phyloP scores from a whole-genome alignment of 2,329 filamentous ascomycete species.

The Botrytis squamosa region DNA sequence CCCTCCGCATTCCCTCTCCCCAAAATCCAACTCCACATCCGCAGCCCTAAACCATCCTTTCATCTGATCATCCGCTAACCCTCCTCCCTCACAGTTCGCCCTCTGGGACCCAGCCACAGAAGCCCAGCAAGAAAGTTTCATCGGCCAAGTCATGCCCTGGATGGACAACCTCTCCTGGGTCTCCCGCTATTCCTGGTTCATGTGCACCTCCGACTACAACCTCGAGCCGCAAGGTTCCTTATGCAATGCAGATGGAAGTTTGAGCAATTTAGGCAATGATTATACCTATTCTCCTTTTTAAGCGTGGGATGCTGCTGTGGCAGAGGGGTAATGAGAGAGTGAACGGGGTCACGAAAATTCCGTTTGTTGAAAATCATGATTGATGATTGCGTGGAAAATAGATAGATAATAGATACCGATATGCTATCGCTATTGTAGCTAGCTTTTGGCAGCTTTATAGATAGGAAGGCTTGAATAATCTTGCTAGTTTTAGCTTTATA shows the following conservation, averaged over 20 bases:
- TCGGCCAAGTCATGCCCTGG: conserved; percentile 44
- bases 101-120: background rate
- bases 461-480: background rate
- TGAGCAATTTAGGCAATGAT: background rate
- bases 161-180: conserved; percentile 41
- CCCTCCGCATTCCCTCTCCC: too few relatives aligned
- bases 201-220: conserved; percentile 9
- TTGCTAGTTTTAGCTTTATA: background rate
- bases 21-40: background rate
- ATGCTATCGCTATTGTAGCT: background rate
- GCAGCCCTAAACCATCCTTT: too few relatives aligned
- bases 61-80: background rate
- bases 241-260: background rate
- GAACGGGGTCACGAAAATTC: background rate
- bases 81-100: background rate
- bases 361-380: background rate
- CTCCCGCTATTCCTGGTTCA: conserved; percentile 19
- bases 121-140: conserved; percentile 41
- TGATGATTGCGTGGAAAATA: background rate
- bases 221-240: conserved; percentile 3
- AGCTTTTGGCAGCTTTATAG: background rate
- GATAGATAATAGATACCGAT: background rate
- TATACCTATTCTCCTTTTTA: conserved; percentile 11
- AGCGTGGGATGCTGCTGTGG: background rate
- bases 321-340: background rate